Conservation (phyloP, 148 eudicot species). For the Fagopyrum homotropicum region DNA sequence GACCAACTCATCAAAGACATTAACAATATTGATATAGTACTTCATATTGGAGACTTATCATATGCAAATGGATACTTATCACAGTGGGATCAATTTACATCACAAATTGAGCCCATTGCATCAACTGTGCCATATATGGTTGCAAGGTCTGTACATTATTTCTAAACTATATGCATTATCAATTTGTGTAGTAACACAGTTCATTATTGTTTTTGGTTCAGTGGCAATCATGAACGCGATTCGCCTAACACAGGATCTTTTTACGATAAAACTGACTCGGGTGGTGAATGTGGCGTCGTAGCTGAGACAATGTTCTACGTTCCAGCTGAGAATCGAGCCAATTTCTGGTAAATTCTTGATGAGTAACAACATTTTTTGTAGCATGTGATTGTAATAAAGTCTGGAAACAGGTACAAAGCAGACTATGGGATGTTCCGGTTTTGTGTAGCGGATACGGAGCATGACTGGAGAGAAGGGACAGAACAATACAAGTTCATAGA, state of each 20-base stretch:
- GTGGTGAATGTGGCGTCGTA: constrained; percentile 90
- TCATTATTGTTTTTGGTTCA: constrained; percentile 13
- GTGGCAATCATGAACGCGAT: constrained; percentile 94
- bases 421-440: constrained; percentile 91
- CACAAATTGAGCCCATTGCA: constrained; percentile 81
- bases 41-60: constrained; percentile 72
- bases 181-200: not conserved
- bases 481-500: constrained; percentile 83
- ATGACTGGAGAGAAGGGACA: constrained; percentile 88
- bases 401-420: constrained; percentile 45
- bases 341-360: constrained; percentile 49
- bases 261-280: constrained; percentile 54
- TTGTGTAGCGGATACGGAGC: constrained; percentile 87
- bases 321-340: constrained; percentile 84
- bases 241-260: constrained; percentile 77
- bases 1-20: constrained; percentile 66
- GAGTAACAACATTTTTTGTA: not conserved
- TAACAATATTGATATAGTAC: constrained; percentile 63
- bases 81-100: constrained; percentile 92
- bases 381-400: not conserved
- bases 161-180: not conserved
- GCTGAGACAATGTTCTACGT: constrained; percentile 81
- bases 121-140: constrained; percentile 80
- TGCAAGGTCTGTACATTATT: constrained; percentile 46
- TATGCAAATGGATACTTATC: constrained; percentile 86